phyloP scores from a whole-genome alignment of 2,329 filamentous ascomycete species.

The Stromatinia cepivora region DNA sequence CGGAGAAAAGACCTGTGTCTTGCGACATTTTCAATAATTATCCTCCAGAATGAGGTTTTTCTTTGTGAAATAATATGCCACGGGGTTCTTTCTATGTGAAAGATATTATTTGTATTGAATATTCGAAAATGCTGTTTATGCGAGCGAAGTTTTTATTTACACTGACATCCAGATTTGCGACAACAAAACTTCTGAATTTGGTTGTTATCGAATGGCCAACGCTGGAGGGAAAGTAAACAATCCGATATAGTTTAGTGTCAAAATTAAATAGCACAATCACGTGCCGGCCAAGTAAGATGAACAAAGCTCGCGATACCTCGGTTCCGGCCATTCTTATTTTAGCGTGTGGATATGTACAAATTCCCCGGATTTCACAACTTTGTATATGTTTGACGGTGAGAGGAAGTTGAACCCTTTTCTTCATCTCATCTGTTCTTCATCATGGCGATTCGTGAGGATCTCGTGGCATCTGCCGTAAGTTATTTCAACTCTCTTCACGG shows the following conservation, averaged over 20 bases:
- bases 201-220: conserved; percentile 15
- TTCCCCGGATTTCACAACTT: conserved; percentile 15
- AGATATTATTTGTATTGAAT: conserved; percentile 1
- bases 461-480: conserved; percentile 78
- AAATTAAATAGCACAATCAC: conserved; percentile 7
- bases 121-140: not conserved
- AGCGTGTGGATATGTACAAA: conserved; percentile 7
- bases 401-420: not conserved
- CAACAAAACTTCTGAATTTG: conserved; percentile 18
- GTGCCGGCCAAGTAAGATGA: not conserved
- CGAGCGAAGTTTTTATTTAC: conserved; percentile 6
- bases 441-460: conserved; percentile 91
- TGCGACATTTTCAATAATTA: conserved; percentile 67
- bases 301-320: conserved; percentile 25
- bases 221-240: conserved; percentile 23
- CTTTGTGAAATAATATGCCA: not conserved
- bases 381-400: conserved; percentile 17
- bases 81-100: conserved; percentile 16
- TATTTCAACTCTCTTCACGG: conserved; percentile 8
- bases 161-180: conserved; percentile 6
- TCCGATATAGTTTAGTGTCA: conserved; percentile 10
- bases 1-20: conserved; percentile 84
- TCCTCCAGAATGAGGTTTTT: conserved; percentile 5
- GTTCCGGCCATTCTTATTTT: conserved; percentile 29
- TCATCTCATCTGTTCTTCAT: conserved; percentile 29